Percentiles rank a stretch among this genome's conserved stretches.
Conservation (phyloP, 768 basidiomycete genomes). For the Neoboletus subvelutipes region DNA sequence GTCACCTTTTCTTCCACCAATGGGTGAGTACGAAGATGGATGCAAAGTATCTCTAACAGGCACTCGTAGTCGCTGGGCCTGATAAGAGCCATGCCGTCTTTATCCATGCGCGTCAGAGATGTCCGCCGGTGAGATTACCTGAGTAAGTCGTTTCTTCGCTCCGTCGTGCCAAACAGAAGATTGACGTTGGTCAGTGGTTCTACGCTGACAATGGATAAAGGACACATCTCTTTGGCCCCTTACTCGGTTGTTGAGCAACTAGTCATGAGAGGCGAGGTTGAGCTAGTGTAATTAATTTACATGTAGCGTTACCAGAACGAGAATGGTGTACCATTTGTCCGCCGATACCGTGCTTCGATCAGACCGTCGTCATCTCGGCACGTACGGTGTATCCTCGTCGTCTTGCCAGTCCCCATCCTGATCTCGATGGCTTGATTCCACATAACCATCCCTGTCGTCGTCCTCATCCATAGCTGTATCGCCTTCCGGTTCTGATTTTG, state of each 20-base stretch:
- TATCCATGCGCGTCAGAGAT: constrained; percentile 71
- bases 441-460: constrained; percentile 41
- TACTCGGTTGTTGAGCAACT: constrained; percentile 77
- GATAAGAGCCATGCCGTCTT: constrained; percentile 78
- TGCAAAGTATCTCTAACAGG: constrained; percentile 4
- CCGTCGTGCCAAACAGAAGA: not conserved
- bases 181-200: constrained; percentile 52
- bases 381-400: constrained; percentile 43
- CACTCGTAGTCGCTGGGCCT: constrained; percentile 67
- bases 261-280: constrained; percentile 67
- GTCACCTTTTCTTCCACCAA: constrained; percentile 67
- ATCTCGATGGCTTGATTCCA: constrained; percentile 39
- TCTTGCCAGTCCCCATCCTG: constrained; percentile 45
- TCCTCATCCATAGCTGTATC: constrained; percentile 41
- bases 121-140: constrained; percentile 64
- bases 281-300: constrained; percentile 57
- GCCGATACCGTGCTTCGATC: constrained; percentile 6
- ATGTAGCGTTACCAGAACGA: constrained; percentile 15
- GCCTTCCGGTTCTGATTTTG: constrained; percentile 39
- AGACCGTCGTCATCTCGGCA: constrained; percentile 34
- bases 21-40: constrained; percentile 48
- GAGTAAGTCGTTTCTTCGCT: constrained; percentile 48
- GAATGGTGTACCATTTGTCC: constrained; percentile 13
- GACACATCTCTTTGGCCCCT: constrained; percentile 77
- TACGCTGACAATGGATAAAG: constrained; percentile 70